These are phyloP conservation scores for Diversispora eburnea DNA, from an alignment of 192 early-diverging fungal species.

Conservation along the genomic window DNA sequence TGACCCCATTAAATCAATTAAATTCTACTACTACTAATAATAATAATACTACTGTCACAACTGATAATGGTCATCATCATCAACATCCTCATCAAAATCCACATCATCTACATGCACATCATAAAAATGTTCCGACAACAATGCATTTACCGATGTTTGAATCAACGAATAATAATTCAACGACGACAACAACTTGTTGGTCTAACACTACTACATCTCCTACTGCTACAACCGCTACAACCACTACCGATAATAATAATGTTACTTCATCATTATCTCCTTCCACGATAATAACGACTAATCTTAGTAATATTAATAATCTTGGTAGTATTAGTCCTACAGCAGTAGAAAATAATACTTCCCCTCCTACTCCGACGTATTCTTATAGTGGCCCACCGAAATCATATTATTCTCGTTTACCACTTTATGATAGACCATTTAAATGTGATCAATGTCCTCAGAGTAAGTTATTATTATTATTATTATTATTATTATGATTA, in stretches of 20 bases:
- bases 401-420: slow-evolving; percentile 21
- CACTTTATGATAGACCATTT: slow-evolving; percentile 24
- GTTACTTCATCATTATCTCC: neutral
- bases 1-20: neutral
- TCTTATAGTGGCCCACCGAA: slow-evolving; percentile 28
- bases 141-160: slow-evolving; percentile 5
- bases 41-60: no score
- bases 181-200: neutral
- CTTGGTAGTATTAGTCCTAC: no score
- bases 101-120: neutral
- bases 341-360: neutral
- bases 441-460: slow-evolving; percentile 30
- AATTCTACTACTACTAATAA: no score
- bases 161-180: neutral
- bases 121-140: neutral
- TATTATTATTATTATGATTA: neutral
- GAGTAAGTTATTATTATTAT: slow-evolving; percentile 33
- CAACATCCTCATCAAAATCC: neutral
- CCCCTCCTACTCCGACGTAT: slow-evolving; percentile 9
- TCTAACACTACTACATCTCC: neutral
- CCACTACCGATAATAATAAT: neutral
- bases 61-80: no score
- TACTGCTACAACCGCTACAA: neutral
- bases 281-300: slow-evolving; percentile 1
- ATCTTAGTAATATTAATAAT: no score